Percentiles rank a stretch among this genome's conserved stretches.
These are phyloP conservation scores for Peronospora farinosa DNA, from an alignment of 352 stramenopile genomes.

Conservation along the genomic window DNA sequence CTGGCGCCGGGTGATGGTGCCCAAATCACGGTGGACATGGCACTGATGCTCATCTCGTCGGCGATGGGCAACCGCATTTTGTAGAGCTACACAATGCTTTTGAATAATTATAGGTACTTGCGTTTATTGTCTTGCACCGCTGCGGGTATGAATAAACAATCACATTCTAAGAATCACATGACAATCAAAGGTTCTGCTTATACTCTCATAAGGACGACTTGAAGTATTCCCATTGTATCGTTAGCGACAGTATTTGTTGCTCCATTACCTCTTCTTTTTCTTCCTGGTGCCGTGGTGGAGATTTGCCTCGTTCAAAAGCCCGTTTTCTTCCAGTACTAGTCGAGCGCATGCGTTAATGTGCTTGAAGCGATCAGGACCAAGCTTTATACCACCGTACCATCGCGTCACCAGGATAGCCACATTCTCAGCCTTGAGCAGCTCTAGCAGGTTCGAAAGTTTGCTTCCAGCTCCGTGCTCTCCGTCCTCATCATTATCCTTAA, in stretches of 20 bases:
- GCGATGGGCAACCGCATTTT: conserved; percentile 90
- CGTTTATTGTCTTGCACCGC: background rate
- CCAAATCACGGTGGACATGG: conserved; percentile 91
- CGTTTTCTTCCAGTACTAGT: conserved; percentile 67
- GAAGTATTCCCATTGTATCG: background rate
- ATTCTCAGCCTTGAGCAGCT: conserved; percentile 75
- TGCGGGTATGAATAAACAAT: background rate
- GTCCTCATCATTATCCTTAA: conserved; percentile 87
- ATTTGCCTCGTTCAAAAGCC: conserved; percentile 36
- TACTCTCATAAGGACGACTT: background rate
- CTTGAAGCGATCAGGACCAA: conserved; percentile 84
- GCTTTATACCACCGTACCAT: conserved; percentile 79
- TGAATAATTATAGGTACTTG: background rate
- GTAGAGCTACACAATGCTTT: conserved; percentile 25
- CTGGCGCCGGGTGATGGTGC: conserved; percentile 84
- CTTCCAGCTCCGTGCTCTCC: conserved; percentile 75
- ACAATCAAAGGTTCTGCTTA: background rate
- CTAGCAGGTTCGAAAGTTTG: conserved; percentile 76
- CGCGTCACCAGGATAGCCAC: conserved; percentile 78
- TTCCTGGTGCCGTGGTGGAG: conserved; percentile 39
- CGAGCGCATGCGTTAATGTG: conserved; percentile 74
- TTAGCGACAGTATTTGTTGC: background rate
- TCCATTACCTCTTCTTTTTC: conserved; percentile 40
- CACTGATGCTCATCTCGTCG: conserved; percentile 88
- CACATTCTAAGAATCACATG: background rate